These are phyloP conservation scores for Endotrypanum monterogeii DNA, from an alignment of 208 protist species.

Conservation along the genomic window DNA sequence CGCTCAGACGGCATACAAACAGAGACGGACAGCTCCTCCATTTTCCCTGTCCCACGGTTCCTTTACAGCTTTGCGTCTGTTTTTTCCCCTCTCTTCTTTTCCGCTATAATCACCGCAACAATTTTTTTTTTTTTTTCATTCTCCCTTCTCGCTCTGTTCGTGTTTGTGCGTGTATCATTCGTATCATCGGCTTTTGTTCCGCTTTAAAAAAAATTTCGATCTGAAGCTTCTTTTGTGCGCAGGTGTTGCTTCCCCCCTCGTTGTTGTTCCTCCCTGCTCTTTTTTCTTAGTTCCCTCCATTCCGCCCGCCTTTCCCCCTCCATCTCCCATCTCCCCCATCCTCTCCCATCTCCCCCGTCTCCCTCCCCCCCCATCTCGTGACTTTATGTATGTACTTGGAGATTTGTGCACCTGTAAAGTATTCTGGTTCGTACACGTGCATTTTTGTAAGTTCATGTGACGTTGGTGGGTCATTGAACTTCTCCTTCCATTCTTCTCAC, in stretches of 20 bases:
- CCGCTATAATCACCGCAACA: background rate
- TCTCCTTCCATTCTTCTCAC: background rate
- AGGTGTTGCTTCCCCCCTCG: background rate
- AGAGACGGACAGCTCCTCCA: background rate
- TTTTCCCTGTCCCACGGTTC: background rate
- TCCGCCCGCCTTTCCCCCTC: no score
- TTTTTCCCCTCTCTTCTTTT: background rate
- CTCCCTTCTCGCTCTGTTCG: background rate
- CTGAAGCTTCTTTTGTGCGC: background rate
- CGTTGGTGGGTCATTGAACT: background rate
- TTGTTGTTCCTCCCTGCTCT: background rate
- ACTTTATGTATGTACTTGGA: conserved; percentile 1
- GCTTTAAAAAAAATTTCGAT: background rate
- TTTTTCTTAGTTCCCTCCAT: no score
- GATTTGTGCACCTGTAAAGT: background rate
- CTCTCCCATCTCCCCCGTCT: no score
- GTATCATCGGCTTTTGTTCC: background rate
- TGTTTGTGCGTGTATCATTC: background rate
- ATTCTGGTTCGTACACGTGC: background rate
- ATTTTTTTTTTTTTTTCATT: background rate
- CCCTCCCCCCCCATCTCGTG: background rate
- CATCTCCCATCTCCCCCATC: no score
- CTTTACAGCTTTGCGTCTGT: background rate
- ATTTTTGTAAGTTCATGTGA: background rate
- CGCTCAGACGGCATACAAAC: no score